These are phyloP conservation scores for Setaria viridis DNA, from an alignment of 202 grass and related monocot genomes.

Conservation along the genomic window DNA sequence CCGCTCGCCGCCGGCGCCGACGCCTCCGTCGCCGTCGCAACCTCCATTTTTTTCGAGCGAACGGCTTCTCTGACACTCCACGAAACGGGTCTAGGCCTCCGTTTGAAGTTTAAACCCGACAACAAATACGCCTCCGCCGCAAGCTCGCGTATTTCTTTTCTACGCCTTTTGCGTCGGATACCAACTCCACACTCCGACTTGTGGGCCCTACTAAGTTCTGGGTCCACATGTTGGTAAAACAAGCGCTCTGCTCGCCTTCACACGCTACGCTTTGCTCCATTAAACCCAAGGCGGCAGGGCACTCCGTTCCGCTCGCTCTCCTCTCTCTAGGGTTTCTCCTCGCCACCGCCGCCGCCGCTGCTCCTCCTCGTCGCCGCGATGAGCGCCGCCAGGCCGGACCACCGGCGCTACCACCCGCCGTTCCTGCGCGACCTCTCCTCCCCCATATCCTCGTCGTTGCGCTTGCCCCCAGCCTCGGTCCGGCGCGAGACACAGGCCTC, in stretches of 20 bases:
- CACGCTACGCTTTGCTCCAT: neutral
- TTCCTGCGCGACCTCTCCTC: constrained; percentile 80
- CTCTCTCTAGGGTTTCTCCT: constrained; percentile 50
- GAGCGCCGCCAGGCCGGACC: constrained; percentile 63
- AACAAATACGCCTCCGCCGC: neutral
- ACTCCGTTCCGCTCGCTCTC: neutral
- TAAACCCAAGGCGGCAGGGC: constrained; percentile 18
- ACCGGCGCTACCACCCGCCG: constrained; percentile 67
- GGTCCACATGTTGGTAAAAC: neutral
- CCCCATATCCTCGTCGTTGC: constrained; percentile 46
- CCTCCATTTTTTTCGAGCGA: constrained; percentile 44
- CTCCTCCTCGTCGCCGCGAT: constrained; percentile 34
- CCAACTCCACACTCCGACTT: neutral
- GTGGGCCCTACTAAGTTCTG: neutral
- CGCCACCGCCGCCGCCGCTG: constrained; percentile 23
- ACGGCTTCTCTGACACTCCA: neutral
- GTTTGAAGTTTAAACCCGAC: constrained; percentile 21
- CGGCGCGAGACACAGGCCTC: constrained; percentile 58
- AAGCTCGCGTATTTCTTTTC: neutral
- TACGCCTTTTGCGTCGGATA: neutral
- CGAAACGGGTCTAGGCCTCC: neutral
- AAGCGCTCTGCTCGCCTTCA: neutral
- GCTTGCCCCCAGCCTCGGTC: constrained; percentile 52
- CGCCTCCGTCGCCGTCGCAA: constrained; percentile 70
- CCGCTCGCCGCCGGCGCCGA: constrained; percentile 54